Conservation (phyloP, 768 basidiomycete species). For the Pleurotus ostreatus region DNA sequence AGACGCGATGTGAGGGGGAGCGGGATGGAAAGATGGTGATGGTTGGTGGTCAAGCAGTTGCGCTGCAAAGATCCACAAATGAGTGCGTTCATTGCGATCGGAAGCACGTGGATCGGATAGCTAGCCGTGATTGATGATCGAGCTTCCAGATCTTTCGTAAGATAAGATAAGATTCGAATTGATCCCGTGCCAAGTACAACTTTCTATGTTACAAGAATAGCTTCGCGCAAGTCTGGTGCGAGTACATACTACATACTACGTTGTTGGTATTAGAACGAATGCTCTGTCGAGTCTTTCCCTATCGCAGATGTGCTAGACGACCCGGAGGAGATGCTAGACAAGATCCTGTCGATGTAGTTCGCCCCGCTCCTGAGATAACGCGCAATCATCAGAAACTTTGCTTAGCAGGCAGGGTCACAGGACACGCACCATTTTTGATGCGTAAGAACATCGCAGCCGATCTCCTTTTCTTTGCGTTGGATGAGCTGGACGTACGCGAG, state of each 20-base stretch:
- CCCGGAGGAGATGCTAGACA: slow-evolving; percentile 80
- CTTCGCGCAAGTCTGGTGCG: background rate
- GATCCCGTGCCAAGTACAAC: background rate
- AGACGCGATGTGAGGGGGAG: background rate
- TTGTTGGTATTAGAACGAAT: slow-evolving; percentile 52
- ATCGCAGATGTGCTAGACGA: slow-evolving; percentile 83
- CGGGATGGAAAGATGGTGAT: background rate
- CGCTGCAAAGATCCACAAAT: background rate
- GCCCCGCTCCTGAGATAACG: slow-evolving; percentile 69
- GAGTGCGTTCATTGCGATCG: background rate
- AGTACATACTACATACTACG: background rate
- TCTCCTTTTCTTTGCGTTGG: slow-evolving; percentile 83
- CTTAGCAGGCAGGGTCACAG: background rate
- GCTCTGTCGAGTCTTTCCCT: slow-evolving; percentile 88
- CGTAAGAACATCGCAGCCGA: slow-evolving; percentile 86
- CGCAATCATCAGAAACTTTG: background rate
- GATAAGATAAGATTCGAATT: background rate
- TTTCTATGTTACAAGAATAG: background rate
- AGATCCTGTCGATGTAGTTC: slow-evolving; percentile 84
- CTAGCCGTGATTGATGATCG: background rate
- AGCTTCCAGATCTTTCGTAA: no score
- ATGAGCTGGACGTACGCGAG: slow-evolving; percentile 88
- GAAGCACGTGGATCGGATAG: slow-evolving; percentile 2
- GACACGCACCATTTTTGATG: slow-evolving; percentile 84
- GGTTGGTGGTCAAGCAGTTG: background rate